Evolutionary conservation across 2,329 filamentous ascomycete species (phyloP).

Genomic region (Xylariaceae sp.): DNA sequence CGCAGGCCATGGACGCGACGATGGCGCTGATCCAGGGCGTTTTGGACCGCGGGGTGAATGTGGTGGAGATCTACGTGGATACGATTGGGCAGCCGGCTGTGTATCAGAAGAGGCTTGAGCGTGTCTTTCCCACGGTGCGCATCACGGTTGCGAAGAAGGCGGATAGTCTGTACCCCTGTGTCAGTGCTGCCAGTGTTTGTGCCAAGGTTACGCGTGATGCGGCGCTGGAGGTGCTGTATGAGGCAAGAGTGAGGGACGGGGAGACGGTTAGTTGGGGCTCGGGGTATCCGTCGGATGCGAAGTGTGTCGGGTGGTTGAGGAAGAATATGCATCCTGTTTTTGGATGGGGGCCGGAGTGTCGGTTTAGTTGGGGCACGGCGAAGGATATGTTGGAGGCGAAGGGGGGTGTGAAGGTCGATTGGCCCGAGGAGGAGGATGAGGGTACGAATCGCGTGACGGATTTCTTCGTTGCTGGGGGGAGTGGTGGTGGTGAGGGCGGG

Average conservation of each 20-base stretch:
- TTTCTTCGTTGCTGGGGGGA: slow-evolving; percentile 51
- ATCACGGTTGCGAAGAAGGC: slow-evolving; percentile 86
- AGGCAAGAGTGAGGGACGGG: slow-evolving; percentile 39
- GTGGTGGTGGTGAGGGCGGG: slow-evolving; percentile 33
- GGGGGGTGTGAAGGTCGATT: slow-evolving; percentile 68
- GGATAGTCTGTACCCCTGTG: slow-evolving; percentile 85
- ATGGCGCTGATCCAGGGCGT: slow-evolving; percentile 75
- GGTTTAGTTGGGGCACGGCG: slow-evolving; percentile 93
- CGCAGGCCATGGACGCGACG: slow-evolving; percentile 91
- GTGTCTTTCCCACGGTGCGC: slow-evolving; percentile 71
- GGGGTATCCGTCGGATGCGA: slow-evolving; percentile 84
- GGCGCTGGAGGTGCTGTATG: slow-evolving; percentile 74
- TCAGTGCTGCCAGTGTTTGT: slow-evolving; percentile 88
- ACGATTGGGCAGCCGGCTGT: slow-evolving; percentile 78
- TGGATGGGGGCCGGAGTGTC: slow-evolving; percentile 88
- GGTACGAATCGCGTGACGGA: slow-evolving; percentile 67
- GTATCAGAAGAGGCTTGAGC: slow-evolving; percentile 80
- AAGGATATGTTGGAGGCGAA: slow-evolving; percentile 89
- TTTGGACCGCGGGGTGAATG: slow-evolving; percentile 70
- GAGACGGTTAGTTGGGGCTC: slow-evolving; percentile 69
- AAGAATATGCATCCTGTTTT: slow-evolving; percentile 87
- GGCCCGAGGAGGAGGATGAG: slow-evolving; percentile 70
- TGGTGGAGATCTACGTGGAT: slow-evolving; percentile 89
- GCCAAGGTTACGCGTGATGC: slow-evolving; percentile 95
- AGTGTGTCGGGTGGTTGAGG: slow-evolving; percentile 76